Evolutionary conservation across 2,329 filamentous ascomycete genomes (phyloP).

Genomic region (Cordyceps pruinosa): DNA sequence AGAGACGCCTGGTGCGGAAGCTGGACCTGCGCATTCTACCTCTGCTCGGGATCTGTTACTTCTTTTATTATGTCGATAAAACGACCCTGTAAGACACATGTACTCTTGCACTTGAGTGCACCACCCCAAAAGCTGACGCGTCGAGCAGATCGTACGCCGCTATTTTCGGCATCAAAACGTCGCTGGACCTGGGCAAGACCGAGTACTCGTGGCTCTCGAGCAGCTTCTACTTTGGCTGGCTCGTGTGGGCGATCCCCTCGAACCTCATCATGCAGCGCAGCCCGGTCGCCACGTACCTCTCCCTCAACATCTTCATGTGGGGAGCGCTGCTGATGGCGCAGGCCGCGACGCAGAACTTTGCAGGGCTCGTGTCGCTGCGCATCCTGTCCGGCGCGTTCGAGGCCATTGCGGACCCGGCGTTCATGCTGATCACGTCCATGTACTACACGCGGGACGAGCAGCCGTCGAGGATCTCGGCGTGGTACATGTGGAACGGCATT

Average conservation of each 20-base stretch:
- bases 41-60: constrained; percentile 33
- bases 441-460: constrained; percentile 59
- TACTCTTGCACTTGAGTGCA: neutral
- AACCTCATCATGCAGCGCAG: constrained; percentile 27
- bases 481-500: constrained; percentile 53
- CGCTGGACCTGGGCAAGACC: constrained; percentile 48
- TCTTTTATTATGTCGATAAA: constrained; percentile 37
- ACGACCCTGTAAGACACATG: constrained; percentile 36
- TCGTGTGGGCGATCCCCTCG: constrained; percentile 29
- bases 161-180: constrained; percentile 56
- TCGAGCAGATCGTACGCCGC: constrained; percentile 47
- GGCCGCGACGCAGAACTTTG: constrained; percentile 50
- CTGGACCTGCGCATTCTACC: constrained; percentile 32
- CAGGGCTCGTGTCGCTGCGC: constrained; percentile 46
- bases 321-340: constrained; percentile 41
- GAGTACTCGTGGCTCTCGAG: constrained; percentile 44
- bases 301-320: constrained; percentile 49
- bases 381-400: constrained; percentile 60
- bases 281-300: constrained; percentile 31
- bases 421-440: constrained; percentile 60
- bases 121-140: neutral
- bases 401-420: constrained; percentile 40
- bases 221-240: constrained; percentile 32
- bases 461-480: constrained; percentile 51
- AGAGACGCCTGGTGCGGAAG: constrained; percentile 29